Conservation (phyloP, 2,329 filamentous ascomycete genomes). For the Xylariales sp. region DNA sequence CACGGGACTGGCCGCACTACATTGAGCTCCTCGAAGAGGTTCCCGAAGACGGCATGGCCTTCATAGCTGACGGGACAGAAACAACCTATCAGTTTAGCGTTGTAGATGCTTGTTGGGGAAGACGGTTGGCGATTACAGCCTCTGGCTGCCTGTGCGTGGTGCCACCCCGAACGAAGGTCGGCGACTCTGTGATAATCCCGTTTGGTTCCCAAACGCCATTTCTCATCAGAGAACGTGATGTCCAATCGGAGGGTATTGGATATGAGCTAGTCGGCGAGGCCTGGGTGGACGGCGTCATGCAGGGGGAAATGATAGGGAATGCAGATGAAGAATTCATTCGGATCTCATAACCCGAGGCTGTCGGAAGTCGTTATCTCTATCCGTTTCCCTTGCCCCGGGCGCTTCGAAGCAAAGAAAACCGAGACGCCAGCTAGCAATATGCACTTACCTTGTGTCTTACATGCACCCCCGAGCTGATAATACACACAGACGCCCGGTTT, state of each 20-base stretch:
- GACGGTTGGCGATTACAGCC: constrained; percentile 25
- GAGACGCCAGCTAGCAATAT: neutral
- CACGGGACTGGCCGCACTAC: constrained; percentile 5
- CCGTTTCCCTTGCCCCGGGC: neutral
- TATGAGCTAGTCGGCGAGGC: constrained; percentile 32
- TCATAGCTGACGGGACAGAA: neutral
- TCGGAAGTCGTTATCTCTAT: neutral
- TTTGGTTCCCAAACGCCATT: constrained; percentile 34
- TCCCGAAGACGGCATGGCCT: neutral
- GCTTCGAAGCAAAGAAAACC: neutral
- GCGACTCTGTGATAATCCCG: constrained; percentile 31
- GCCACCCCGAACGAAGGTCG: constrained; percentile 26
- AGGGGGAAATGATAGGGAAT: constrained; percentile 31
- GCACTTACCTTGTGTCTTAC: neutral
- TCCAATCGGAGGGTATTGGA: neutral
- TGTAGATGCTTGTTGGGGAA: constrained; percentile 24
- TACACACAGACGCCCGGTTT: neutral
- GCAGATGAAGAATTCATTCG: constrained; percentile 28
- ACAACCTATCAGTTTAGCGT: constrained; percentile 16
- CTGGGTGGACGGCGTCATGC: constrained; percentile 34
- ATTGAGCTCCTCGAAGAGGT: neutral
- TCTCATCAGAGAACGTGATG: constrained; percentile 13
- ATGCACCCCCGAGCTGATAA: neutral
- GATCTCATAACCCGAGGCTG: constrained; percentile 6
- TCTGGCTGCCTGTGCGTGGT: constrained; percentile 30